These are phyloP conservation scores for Prunus yedoensis DNA, from an alignment of 331 rosid genomes.

Conservation along the genomic window DNA sequence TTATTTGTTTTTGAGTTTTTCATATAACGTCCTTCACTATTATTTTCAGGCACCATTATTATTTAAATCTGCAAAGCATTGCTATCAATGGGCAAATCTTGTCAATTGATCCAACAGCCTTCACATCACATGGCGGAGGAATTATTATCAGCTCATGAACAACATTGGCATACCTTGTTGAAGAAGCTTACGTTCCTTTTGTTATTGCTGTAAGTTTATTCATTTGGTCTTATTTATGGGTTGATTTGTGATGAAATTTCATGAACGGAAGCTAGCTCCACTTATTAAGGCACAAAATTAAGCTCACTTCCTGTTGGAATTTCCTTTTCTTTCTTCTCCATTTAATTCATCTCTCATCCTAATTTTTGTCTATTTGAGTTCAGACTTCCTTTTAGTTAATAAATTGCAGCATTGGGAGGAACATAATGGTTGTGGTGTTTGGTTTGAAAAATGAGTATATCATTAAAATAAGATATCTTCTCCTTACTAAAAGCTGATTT, in stretches of 20 bases:
- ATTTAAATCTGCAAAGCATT: constrained; percentile 82
- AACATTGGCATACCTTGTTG: constrained; percentile 85
- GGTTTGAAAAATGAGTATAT: too few species aligned
- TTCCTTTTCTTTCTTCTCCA: too few species aligned
- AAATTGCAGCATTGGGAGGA: too few species aligned
- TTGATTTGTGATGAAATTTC: background rate
- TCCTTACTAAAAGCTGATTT: background rate
- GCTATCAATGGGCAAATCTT: constrained; percentile 74
- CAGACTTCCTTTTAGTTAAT: too few species aligned
- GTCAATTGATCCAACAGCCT: constrained; percentile 67
- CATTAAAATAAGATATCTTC: too few species aligned
- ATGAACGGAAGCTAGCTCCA: too few species aligned
- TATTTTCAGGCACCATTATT: constrained; percentile 86
- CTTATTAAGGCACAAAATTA: too few species aligned
- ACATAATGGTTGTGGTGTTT: too few species aligned
- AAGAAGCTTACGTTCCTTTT: constrained; percentile 89
- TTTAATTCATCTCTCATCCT: too few species aligned
- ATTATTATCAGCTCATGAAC: constrained; percentile 91
- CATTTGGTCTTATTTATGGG: background rate
- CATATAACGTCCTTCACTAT: too few species aligned
- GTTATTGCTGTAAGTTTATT: constrained; percentile 69
- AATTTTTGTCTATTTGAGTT: too few species aligned
- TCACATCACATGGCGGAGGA: constrained; percentile 65
- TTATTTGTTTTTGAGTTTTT: background rate
- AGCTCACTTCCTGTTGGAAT: too few species aligned